These are phyloP conservation scores for Dothidotthia symphoricarpi DNA, from an alignment of 2,329 filamentous ascomycete species.

Conservation along the genomic window DNA sequence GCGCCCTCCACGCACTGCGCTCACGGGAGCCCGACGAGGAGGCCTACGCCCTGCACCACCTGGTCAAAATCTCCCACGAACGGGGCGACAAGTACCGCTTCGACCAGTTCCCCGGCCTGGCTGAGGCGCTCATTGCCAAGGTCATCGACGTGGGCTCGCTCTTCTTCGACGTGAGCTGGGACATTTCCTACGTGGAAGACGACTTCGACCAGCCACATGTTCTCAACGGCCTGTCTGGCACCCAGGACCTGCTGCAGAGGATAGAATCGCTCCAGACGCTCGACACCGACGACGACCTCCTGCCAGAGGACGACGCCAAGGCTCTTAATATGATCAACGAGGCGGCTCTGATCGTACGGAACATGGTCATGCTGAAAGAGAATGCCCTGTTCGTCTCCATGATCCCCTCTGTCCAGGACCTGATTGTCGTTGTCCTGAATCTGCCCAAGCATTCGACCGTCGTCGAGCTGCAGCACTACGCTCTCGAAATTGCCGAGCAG, in stretches of 20 bases:
- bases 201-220: constrained; percentile 50
- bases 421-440: constrained; percentile 77
- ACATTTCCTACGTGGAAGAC: constrained; percentile 65
- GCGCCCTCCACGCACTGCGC: constrained; percentile 78
- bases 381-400: constrained; percentile 81
- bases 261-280: constrained; percentile 61
- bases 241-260: constrained; percentile 68
- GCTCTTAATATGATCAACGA: constrained; percentile 76
- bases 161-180: constrained; percentile 82
- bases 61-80: constrained; percentile 94
- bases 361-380: constrained; percentile 91
- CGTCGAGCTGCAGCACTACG: constrained; percentile 85
- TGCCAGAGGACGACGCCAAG: constrained; percentile 69
- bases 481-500: constrained; percentile 87
- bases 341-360: constrained; percentile 82
- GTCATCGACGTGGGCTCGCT: constrained; percentile 73
- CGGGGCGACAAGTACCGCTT: constrained; percentile 95
- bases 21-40: constrained; percentile 79
- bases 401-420: constrained; percentile 72
- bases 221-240: constrained; percentile 65
- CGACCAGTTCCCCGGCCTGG: constrained; percentile 82
- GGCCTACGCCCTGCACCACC: constrained; percentile 86
- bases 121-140: constrained; percentile 84
- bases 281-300: constrained; percentile 65
- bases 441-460: constrained; percentile 70